phyloP scores from a whole-genome alignment of 1,284 basidiomycete genomes.

The Cutaneotrichosporon sp. region DNA sequence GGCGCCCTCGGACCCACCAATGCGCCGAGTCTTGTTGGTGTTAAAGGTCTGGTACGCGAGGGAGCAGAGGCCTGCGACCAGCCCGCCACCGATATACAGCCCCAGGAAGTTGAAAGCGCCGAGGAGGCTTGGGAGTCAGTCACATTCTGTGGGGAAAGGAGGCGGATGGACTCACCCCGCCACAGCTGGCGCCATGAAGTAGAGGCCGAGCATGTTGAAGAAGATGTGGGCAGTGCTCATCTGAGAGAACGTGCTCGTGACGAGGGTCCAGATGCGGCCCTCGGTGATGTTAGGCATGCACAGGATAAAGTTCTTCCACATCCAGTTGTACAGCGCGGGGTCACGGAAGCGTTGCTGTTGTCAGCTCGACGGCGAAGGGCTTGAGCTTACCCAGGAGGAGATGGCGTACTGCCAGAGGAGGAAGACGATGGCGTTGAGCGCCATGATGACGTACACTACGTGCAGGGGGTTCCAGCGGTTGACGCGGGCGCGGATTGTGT shows the following conservation, averaged over 20 bases:
- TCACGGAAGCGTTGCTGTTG: constrained; percentile 56
- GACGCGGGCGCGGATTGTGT: background rate
- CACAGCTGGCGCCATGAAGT: constrained; percentile 73
- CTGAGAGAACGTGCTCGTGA: constrained; percentile 77
- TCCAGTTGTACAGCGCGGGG: constrained; percentile 59
- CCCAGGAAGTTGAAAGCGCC: constrained; percentile 70
- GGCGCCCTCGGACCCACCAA: constrained; percentile 60
- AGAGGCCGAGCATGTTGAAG: constrained; percentile 77
- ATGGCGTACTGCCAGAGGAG: constrained; percentile 51
- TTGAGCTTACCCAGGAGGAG: constrained; percentile 36
- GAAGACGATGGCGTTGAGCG: constrained; percentile 46
- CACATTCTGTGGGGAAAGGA: background rate
- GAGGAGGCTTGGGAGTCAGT: constrained; percentile 56
- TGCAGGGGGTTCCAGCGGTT: constrained; percentile 9
- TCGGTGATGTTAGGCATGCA: constrained; percentile 63
- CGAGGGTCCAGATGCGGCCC: constrained; percentile 79
- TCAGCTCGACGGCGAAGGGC: background rate
- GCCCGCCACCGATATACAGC: constrained; percentile 73
- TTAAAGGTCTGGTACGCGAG: constrained; percentile 60
- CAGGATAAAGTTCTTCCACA: constrained; percentile 69
- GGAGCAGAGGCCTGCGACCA: constrained; percentile 64
- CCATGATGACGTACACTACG: constrained; percentile 34
- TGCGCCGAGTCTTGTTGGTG: background rate
- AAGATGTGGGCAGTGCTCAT: constrained; percentile 64
- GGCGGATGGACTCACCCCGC: constrained; percentile 54